phyloP scores from a whole-genome alignment of 352 stramenopile genomes.

The Phytopythium oedochilum region DNA sequence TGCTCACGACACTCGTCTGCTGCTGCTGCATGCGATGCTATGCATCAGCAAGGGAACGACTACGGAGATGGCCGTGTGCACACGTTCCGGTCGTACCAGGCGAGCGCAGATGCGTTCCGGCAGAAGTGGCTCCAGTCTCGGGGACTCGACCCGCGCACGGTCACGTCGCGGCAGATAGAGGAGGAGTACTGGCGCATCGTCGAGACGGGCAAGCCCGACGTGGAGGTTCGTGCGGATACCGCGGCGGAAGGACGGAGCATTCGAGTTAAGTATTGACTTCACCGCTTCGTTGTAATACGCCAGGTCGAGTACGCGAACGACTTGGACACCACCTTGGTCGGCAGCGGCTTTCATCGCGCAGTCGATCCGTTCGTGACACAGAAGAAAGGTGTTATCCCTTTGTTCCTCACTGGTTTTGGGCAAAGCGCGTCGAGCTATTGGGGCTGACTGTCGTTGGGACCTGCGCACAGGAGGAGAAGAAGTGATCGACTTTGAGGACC shows the following conservation, averaged over 20 bases:
- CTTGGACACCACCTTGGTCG: conserved; percentile 73
- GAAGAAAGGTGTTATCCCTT: conserved; percentile 33
- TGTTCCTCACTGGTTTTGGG: no score
- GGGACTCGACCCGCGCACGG: conserved; percentile 27
- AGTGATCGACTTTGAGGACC: conserved; percentile 43
- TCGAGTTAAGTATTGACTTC: neutral
- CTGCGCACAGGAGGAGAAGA: conserved; percentile 20
- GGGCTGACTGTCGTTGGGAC: neutral
- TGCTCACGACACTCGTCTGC: neutral
- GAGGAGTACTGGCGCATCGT: conserved; percentile 88
- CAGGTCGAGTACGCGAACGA: conserved; percentile 91
- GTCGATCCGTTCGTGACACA: conserved; percentile 25
- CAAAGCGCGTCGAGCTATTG: no score
- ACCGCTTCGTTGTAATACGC: neutral
- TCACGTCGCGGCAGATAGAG: conserved; percentile 72
- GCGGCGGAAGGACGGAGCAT: no score
- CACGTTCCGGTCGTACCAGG: conserved; percentile 69
- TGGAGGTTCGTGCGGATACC: conserved; percentile 19
- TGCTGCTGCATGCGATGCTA: neutral
- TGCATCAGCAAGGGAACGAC: conserved; percentile 49
- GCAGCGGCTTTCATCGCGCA: conserved; percentile 72
- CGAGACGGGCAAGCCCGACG: conserved; percentile 35
- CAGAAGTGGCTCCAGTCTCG: conserved; percentile 40
- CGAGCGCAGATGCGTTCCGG: conserved; percentile 49
- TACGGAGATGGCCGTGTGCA: conserved; percentile 56